Conservation (phyloP, 1,284 basidiomycete species). For the Heliocybe sulcata region DNA sequence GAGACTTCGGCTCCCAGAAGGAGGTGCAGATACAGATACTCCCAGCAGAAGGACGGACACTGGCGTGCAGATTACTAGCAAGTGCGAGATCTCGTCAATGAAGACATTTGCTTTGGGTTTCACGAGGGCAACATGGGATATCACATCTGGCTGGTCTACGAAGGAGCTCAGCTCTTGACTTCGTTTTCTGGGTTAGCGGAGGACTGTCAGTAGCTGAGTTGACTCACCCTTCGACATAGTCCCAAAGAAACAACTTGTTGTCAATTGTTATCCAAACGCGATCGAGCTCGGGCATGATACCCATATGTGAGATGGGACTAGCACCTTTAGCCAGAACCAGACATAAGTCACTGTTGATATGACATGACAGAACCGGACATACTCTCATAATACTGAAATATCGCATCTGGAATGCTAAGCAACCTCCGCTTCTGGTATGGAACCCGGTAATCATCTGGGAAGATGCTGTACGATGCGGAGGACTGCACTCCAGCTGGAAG, state of each 20-base stretch:
- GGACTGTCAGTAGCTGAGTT: background rate
- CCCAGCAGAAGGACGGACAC: constrained; percentile 83
- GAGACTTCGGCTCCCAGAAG: constrained; percentile 37
- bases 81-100: constrained; percentile 85
- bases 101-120: constrained; percentile 81
- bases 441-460: constrained; percentile 70
- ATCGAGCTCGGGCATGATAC: constrained; percentile 89
- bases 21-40: constrained; percentile 53
- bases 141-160: constrained; percentile 87
- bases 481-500: constrained; percentile 50
- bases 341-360: background rate
- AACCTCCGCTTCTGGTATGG: constrained; percentile 78
- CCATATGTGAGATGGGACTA: constrained; percentile 68
- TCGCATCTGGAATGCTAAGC: constrained; percentile 72
- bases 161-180: constrained; percentile 85
- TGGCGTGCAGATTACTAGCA: constrained; percentile 90
- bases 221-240: constrained; percentile 85
- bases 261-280: constrained; percentile 96
- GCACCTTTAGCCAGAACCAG: constrained; percentile 31
- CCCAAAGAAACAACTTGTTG: constrained; percentile 94
- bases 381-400: constrained; percentile 82
- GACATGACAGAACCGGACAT: constrained; percentile 16
- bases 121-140: constrained; percentile 81
- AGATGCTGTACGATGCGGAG: constrained; percentile 71
- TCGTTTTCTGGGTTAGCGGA: constrained; percentile 5